Conservation (phyloP, 768 basidiomycete genomes). For the Amanita thiersii region DNA sequence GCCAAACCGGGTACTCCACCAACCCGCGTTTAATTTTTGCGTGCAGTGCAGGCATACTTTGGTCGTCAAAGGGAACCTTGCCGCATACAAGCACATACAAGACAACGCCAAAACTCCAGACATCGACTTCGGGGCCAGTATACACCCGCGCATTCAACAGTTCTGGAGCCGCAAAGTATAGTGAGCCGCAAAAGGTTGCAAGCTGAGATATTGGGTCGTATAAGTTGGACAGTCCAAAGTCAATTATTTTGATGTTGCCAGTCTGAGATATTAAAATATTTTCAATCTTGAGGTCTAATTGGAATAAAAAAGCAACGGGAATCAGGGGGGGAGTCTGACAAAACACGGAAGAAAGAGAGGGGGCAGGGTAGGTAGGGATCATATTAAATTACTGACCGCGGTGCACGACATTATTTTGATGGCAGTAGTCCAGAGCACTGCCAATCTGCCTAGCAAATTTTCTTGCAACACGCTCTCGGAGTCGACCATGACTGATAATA, state of each 20-base stretch:
- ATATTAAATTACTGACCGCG: constrained; percentile 45
- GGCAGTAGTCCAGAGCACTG: constrained; percentile 93
- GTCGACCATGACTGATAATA: constrained; percentile 95
- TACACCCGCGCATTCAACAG: constrained; percentile 95
- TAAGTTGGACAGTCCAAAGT: constrained; percentile 96
- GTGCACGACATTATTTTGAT: constrained; percentile 95
- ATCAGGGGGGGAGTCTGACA: constrained; percentile 6
- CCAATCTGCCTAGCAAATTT: constrained; percentile 98
- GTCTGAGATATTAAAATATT: constrained; percentile 98
- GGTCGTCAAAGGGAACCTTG: constrained; percentile 98
- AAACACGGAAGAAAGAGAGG: not conserved
- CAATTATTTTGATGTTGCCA: constrained; percentile 99
- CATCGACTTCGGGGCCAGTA: constrained; percentile 95
- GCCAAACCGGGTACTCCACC: constrained; percentile 96
- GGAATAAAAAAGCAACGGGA: constrained; percentile 7
- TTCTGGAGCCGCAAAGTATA: constrained; percentile 98
- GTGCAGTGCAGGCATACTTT: constrained; percentile 97
- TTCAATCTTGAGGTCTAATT: constrained; percentile 91
- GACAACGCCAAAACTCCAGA: constrained; percentile 99
- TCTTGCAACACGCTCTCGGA: constrained; percentile 90
- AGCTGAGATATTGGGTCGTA: constrained; percentile 79
- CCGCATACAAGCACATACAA: constrained; percentile 97
- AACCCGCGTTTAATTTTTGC: constrained; percentile 98
- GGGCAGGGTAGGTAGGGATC: not conserved
- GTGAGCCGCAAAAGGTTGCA: constrained; percentile 92